Evolutionary conservation across 2,329 filamentous ascomycete genomes (phyloP), one percentile per base, ranked within the genome.

Genomic region (Exserohilum turcica): DNA sequence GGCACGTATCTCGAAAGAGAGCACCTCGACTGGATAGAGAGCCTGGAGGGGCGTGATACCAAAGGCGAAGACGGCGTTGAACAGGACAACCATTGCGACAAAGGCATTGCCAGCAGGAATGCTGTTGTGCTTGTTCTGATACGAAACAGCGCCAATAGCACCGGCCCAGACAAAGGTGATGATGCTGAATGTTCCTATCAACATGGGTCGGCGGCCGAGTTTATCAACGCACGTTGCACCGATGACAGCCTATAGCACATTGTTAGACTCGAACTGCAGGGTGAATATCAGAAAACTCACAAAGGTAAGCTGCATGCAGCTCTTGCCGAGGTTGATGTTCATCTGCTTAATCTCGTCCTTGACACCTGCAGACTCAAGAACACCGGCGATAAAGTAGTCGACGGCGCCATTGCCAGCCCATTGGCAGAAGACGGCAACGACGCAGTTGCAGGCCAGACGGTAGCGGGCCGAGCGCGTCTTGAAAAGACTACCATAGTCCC

Each of bases 401-500:
- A 72, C 51, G 9, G 74, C 74, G 43, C 65, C 72, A 52, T 76
- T 78, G 39, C 74, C 75, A 19, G 74, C 72, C 78, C 76, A 78
- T 33, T 68, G 63, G 0, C 78, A 78, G 53, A 84, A 81, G 64
- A 83, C 82, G 0, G 77, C 73, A 76, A 84, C 81, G 8, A 71
- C 73, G 21, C 82, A 71, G 1, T 82, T 79, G 69, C 82, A 80
- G 57, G 76, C 76, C 4, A 82, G 71, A 12, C 81, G 70, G 65
- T 83, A 83, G 12, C 78, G 74, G 28, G 76, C 74, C 15, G 75
- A 76, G 5, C 70, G 71, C 3, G 77, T 81, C 67, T 81, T 79
- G 67, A 78, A 74, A 10, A 85, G 71, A 56, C 82, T 80, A 13
- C 58, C 35, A 71, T 82, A 86, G 64, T 86, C 68, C 82, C 82